Evolutionary conservation across 441 rosid genomes (phyloP), one percentile per base, ranked within the genome.

Genomic region (Pelargonium citronellum): DNA sequence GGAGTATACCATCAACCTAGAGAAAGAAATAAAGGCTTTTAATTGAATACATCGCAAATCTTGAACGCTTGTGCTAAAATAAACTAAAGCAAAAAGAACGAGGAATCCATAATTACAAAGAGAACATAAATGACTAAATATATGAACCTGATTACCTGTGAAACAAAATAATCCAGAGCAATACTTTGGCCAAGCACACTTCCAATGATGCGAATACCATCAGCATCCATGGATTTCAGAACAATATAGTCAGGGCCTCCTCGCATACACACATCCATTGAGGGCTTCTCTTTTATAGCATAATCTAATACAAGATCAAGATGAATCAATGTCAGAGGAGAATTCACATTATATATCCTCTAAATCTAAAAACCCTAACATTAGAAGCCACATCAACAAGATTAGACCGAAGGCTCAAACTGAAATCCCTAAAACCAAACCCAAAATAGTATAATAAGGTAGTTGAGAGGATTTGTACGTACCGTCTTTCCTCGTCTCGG

Each of bases 151-250:
- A 39, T 78, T 82, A 89, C 98, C 93, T 90, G 96, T 65, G 96
- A 92, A 74, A 92, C 97, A 84, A 88, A 94, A 76, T 91, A 85
- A 74, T 94, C 98, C 82, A 89, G 70, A 2, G 96, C 97, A 80
- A 91, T 94, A 71, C 98, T 94, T 79, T 89, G 97, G 30, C 96
- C 98, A 39, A 94, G 96, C 73, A 94, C 91, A 71, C 95, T 91
- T 78, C 95, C 97, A 73, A 94, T 89, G 17, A 89, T 83, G 67
- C 96, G 93, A 58, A 94, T 80, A 65, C 95, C 89, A 74, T 94
- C 91, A 51, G 87, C 90, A 79, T 91, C 98, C 76, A 91, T 76
- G 7, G 79, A 79, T 72, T 86, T 94, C 41, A 94, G 89, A 78
- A 87, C 86, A 6, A 91, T 80, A 69, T 83, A 84, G 74, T 94